Conservation (phyloP, 352 stramenopile species). For the Phytophthora aleatoria region DNA sequence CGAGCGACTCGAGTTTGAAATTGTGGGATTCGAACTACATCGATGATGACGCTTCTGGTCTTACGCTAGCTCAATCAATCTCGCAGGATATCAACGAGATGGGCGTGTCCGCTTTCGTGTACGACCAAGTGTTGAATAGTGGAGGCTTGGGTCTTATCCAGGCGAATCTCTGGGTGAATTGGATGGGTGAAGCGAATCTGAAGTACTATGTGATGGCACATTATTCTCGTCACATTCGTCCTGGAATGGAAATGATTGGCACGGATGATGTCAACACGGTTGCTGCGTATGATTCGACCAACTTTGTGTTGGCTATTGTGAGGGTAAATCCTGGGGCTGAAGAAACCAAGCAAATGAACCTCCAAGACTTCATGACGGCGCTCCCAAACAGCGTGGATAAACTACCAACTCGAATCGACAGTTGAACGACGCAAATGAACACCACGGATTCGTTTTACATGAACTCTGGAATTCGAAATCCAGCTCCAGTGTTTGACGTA, state of each 20-base stretch:
- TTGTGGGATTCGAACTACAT: no score
- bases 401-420: background rate
- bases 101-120: conserved; percentile 48
- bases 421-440: background rate
- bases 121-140: conserved; percentile 46
- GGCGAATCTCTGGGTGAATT: conserved; percentile 39
- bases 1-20: no score
- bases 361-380: background rate
- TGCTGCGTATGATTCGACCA: background rate
- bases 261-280: background rate
- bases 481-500: no score
- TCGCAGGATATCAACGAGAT: conserved; percentile 48
- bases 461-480: no score
- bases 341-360: conserved; percentile 1
- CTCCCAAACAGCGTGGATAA: no score
- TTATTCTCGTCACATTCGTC: conserved; percentile 52
- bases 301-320: background rate
- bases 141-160: conserved; percentile 45
- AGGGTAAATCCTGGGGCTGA: background rate
- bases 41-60: no score
- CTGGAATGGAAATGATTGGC: background rate
- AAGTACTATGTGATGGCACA: conserved; percentile 56
- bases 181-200: conserved; percentile 35
- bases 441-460: no score
- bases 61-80: no score